Conservation (phyloP, 2,329 filamentous ascomycete genomes). For the Fusarium equiseti region DNA sequence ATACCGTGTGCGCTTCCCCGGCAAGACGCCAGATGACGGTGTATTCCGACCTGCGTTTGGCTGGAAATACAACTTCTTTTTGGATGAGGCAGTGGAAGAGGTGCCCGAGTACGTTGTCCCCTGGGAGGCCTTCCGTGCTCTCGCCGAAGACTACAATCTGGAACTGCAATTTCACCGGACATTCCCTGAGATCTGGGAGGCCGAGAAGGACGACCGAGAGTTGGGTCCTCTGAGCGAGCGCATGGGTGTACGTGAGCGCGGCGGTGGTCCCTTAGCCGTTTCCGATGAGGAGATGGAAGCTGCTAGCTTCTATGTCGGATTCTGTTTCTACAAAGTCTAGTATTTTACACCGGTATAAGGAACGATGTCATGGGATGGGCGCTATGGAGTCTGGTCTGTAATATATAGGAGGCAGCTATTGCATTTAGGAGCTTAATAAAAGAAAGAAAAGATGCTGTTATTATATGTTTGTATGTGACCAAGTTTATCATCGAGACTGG, state of each 20-base stretch:
- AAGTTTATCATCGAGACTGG: conserved; percentile 43
- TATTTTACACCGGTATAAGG: neutral
- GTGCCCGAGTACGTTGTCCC: conserved; percentile 98
- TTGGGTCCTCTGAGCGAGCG: conserved; percentile 88
- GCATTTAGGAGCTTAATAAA: conserved; percentile 3
- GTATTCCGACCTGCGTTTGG: conserved; percentile 94
- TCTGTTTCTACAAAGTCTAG: conserved; percentile 95
- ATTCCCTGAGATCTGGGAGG: conserved; percentile 91
- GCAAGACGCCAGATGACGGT: conserved; percentile 84
- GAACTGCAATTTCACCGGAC: conserved; percentile 94
- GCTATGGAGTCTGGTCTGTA: conserved; percentile 14
- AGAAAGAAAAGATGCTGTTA: conserved; percentile 35
- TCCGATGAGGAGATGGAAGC: conserved; percentile 92
- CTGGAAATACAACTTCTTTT: conserved; percentile 98
- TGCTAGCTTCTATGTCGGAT: conserved; percentile 89
- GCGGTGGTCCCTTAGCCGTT: conserved; percentile 75
- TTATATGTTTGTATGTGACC: conserved; percentile 37
- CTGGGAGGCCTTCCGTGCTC: conserved; percentile 95
- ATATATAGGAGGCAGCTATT: conserved; percentile 1
- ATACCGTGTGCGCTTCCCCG: conserved; percentile 90
- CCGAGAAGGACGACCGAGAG: conserved; percentile 86
- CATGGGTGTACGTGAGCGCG: conserved; percentile 89
- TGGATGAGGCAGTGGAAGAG: conserved; percentile 95
- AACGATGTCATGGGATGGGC: conserved; percentile 10
- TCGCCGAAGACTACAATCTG: conserved; percentile 96